Evolutionary conservation across 108 stramenopile genomes (phyloP).

Genomic region (Skeletonema menzelii): DNA sequence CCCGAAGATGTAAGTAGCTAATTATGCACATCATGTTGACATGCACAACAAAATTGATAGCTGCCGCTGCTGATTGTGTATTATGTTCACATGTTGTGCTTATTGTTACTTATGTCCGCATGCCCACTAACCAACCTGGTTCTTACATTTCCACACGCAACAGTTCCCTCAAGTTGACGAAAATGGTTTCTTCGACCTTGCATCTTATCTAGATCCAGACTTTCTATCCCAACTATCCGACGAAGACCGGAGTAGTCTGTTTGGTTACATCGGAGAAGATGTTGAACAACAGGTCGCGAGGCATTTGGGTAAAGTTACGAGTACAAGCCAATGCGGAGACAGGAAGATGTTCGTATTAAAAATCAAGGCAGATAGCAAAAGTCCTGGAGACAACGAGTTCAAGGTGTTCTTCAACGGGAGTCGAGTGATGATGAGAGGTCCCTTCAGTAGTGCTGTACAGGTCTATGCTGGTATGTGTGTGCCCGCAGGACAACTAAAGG

Average conservation of each 20-base stretch:
- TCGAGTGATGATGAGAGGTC: not conserved
- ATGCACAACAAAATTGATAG: no score
- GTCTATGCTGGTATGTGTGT: not conserved
- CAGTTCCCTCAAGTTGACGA: not conserved
- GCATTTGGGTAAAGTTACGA: not conserved
- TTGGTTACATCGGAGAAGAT: not conserved
- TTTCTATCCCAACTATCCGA: not conserved
- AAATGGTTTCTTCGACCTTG: not conserved
- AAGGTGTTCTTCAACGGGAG: not conserved
- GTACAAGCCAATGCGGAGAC: not conserved
- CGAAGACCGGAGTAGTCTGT: not conserved
- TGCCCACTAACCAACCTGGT: not conserved
- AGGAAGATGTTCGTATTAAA: not conserved
- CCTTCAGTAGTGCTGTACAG: not conserved
- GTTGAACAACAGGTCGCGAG: not conserved
- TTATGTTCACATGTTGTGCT: not conserved
- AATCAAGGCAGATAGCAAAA: not conserved
- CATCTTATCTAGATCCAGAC: not conserved
- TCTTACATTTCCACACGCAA: not conserved
- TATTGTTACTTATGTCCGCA: no score
- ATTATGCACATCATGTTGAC: no score
- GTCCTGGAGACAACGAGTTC: not conserved
- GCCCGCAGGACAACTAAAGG: not conserved
- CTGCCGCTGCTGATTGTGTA: no score
- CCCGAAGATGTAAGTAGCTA: not conserved